phyloP scores from a whole-genome alignment of 2,329 filamentous ascomycete genomes.

The Botryotinia globosa region DNA sequence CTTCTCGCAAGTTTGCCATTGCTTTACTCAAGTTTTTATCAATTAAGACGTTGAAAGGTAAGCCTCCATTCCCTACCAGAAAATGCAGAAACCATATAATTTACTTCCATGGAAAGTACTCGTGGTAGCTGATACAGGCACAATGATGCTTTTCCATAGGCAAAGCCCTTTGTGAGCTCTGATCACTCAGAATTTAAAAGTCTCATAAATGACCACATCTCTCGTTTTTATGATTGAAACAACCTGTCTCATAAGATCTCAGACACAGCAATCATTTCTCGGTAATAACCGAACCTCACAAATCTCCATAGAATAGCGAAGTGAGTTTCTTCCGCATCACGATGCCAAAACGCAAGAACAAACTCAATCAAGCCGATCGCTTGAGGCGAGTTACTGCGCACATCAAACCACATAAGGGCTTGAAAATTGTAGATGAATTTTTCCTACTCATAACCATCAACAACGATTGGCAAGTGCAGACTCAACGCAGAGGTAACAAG shows the following conservation, averaged over 20 bases:
- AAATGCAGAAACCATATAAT: accelerated
- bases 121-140: neutral
- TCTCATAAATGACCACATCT: too few species aligned
- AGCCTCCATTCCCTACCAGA: neutral
- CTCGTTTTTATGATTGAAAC: neutral
- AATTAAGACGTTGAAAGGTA: neutral
- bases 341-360: neutral
- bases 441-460: neutral
- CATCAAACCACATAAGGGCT: neutral
- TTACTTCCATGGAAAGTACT: neutral
- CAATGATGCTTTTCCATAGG: neutral
- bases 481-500: neutral
- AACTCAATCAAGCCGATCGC: neutral
- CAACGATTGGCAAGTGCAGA: neutral
- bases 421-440: neutral
- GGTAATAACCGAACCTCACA: neutral
- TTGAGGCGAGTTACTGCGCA: neutral
- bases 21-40: accelerated
- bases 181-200: neutral
- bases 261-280: neutral
- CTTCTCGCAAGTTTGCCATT: neutral
- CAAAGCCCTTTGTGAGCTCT: neutral
- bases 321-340: neutral
- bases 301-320: neutral
- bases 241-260: neutral